Conservation (phyloP, 805 yeast genomes). For the Cyberlindnera misumaiensis region DNA sequence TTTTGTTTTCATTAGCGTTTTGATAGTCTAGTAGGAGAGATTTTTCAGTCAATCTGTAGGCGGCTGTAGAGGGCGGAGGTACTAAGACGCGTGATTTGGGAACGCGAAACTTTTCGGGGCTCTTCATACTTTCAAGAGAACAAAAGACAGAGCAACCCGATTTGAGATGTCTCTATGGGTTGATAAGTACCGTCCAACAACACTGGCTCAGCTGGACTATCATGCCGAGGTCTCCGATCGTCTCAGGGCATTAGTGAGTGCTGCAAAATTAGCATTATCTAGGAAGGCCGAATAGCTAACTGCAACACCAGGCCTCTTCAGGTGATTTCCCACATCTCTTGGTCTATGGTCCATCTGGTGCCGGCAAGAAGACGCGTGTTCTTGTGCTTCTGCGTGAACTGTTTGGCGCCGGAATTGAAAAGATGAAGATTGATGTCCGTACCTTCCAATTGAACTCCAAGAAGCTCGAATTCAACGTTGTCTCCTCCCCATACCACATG, state of each 20-base stretch:
- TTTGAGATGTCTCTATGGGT: conserved; percentile 87
- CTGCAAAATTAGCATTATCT: neutral
- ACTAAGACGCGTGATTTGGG: neutral
- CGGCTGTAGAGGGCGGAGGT: no score
- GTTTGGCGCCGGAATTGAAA: conserved; percentile 78
- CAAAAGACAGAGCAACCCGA: no score
- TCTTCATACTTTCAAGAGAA: no score
- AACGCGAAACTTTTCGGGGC: conserved; percentile 6
- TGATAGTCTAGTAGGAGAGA: no score
- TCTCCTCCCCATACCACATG: conserved; percentile 84
- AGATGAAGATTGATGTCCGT: conserved; percentile 84
- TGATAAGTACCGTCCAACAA: conserved; percentile 82
- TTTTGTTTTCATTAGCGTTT: no score
- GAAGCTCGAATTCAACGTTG: conserved; percentile 84
- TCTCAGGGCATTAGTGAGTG: conserved; percentile 41
- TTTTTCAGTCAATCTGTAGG: no score
- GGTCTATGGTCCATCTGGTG: conserved; percentile 93
- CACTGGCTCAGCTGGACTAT: conserved; percentile 55
- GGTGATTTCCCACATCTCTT: conserved; percentile 92
- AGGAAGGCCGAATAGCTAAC: neutral
- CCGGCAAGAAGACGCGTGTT: conserved; percentile 94
- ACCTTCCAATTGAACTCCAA: conserved; percentile 68
- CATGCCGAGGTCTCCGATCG: conserved; percentile 60
- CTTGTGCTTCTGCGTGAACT: conserved; percentile 71
- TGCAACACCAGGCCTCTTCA: conserved; percentile 33